Base-by-base conservation (phyloP, 2,329 filamentous ascomycete species). In the Fusarium mundagurra region DNA sequence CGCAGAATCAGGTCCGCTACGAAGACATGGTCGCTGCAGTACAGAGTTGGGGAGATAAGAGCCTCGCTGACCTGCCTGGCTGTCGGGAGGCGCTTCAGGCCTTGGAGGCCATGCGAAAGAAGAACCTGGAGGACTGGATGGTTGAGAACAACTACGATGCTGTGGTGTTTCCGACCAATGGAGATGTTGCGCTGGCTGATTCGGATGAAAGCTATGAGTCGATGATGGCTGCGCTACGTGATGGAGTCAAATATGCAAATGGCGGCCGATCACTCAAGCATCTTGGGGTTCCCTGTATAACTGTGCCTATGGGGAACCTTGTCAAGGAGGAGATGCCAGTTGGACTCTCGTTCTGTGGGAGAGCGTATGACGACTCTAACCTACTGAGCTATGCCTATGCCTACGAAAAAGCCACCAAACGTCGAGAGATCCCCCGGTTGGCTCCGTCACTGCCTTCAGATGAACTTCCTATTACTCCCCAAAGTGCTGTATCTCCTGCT, bases 201-300 rank as follows among this genome's bases (percentile, higher is more conserved):
- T 77, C 86, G 0, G 88, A 90, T 73, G 71, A 75, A 1, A 79
- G 80, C 43, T 63, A 75, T 1, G 61, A 59, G 2, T 67, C 66
- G 1, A 76, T 73, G 16, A 22, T 47, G 0, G 45, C 64, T 39
- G 77, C 76, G 7, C 73, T 77, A 67, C 66, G 66, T 1, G 77
- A 89, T 54, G 88, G 88, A 0, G 84, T 89, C 9, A 85, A 84
- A 45, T 90, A 89, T 66, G 85, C 84, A 1, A 88, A 89, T 62
- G 88, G 88, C 2, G 89, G 89, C 59, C 80, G 87, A 4, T 86
- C 85, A 0, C 80, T 90, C 3, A 81, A 88, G 17, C 88, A 90
- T 61, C 80, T 89, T 5, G 88, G 88, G 1, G 83, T 90, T 1
- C 88, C 88, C 0, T 88, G 86, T 0, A 83, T 90, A 5, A 86